Evolutionary conservation across 2,329 filamentous ascomycete genomes (phyloP), one percentile per base, ranked within the genome.

Genomic region (Pleoardoris graminearum): DNA sequence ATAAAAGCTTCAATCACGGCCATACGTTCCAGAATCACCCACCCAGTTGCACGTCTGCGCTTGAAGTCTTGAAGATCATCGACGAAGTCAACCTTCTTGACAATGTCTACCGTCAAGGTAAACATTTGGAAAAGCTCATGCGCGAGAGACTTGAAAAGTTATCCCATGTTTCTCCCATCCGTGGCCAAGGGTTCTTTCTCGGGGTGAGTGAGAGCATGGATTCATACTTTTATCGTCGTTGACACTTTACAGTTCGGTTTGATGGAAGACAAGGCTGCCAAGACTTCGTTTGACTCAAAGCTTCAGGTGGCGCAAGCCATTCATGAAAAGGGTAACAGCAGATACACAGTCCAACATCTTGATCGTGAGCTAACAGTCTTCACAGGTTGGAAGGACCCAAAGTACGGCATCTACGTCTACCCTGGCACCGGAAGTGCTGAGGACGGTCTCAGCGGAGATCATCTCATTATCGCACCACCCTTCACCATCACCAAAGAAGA

Each of bases 391-490:
- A 62, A 55, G 30, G 16, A 37, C 33, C 33, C 33, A 17, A 37
- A 37, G 10, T 78, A 81, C 61, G 77, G 76, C 49, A 81, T 88
- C 56, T 80, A 79, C 3, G 63, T 90, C 2, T 90, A 90, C 65
- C 84, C 84, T 1, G 86, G 85, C 0, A 74, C 75, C 0, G 87
- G 87, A 1, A 84, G 84, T 0, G 82, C 77, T 0, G 85, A 27
- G 11, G 8, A 89, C 38, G 77, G 81, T 1, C 65, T 68, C n/a
- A 66, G 67, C 1, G 88, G 88, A 8, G 89, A 92, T 63, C 86
- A 90, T 68, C 75, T 90, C 30, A 77, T 91, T 22, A 63, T 92
- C 10, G 82, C 87, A 1, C 89, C 89, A 4, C 80, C 88, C 0
- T 90, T 85, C 71, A 90, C 82, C 38, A 77, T 86, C 19, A 84